Evolutionary conservation across 345 rosid genomes (phyloP).

Genomic region (Populus deltoides): DNA sequence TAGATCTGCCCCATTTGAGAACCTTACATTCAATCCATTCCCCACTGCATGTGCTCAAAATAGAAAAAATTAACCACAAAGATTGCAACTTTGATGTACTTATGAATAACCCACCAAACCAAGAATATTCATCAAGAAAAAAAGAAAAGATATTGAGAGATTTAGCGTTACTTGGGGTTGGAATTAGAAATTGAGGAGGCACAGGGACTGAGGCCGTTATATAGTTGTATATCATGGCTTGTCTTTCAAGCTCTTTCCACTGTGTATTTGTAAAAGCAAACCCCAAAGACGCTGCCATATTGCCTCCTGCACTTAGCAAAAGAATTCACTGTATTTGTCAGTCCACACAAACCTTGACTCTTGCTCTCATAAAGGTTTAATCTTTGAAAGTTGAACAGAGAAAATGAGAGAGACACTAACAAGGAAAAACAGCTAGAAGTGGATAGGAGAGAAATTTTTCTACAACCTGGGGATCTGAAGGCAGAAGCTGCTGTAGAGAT

Average conservation of each 20-base stretch:
- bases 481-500: slow-evolving; percentile 5
- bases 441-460: neutral
- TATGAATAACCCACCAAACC: neutral
- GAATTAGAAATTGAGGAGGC: slow-evolving; percentile 62
- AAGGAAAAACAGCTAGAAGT: neutral
- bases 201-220: slow-evolving; percentile 69
- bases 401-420: neutral
- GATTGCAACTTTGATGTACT: neutral
- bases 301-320: neutral
- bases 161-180: slow-evolving; percentile 17
- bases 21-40: slow-evolving; percentile 31
- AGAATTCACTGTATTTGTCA: neutral
- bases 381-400: neutral
- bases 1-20: slow-evolving; percentile 42
- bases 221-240: slow-evolving; percentile 79
- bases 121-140: neutral
- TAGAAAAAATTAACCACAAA: neutral
- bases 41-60: slow-evolving; percentile 27
- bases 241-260: slow-evolving; percentile 74
- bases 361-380: neutral
- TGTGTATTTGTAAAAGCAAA: slow-evolving; percentile 71
- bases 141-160: neutral
- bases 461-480: slow-evolving; percentile 42
- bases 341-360: neutral
- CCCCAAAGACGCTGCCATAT: slow-evolving; percentile 6